These are phyloP conservation scores for Saururus chinensis DNA, from an alignment of 164 flowering plant species.

Conservation along the genomic window DNA sequence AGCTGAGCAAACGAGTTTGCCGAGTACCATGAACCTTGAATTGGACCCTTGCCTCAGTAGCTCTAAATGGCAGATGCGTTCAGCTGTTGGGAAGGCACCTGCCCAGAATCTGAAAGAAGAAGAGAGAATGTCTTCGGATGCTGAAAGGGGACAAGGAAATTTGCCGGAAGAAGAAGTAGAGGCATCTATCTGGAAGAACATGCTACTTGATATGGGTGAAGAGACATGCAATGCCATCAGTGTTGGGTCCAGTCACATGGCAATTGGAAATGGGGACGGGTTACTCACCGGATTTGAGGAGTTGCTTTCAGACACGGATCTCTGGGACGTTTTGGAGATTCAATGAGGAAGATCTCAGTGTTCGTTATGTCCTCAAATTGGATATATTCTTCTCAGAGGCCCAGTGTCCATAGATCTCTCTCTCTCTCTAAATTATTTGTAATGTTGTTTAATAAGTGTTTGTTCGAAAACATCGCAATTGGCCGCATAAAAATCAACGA, in stretches of 20 bases:
- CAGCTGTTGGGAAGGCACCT: background rate
- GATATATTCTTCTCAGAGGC: no score
- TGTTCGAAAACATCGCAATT: no score
- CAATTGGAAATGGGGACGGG: background rate
- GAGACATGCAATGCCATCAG: background rate
- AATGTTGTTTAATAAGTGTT: no score
- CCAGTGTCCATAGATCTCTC: no score
- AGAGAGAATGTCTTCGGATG: background rate
- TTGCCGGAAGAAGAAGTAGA: background rate
- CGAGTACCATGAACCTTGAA: background rate
- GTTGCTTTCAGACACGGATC: background rate
- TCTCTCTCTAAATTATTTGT: no score
- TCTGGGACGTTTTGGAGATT: background rate
- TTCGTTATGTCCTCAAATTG: no score
- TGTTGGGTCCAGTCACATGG: background rate
- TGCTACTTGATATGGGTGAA: constrained; percentile 2
- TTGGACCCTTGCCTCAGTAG: background rate
- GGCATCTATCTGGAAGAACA: constrained; percentile 1
- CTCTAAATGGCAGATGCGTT: background rate
- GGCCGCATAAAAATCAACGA: no score
- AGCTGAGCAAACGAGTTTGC: background rate
- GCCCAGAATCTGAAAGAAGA: background rate
- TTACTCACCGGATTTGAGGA: background rate
- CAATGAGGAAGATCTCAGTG: no score
- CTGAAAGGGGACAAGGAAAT: background rate